Evolutionary conservation across 371 early-diverging fungal genomes (phyloP).

Genomic region (Mortierella sp.): DNA sequence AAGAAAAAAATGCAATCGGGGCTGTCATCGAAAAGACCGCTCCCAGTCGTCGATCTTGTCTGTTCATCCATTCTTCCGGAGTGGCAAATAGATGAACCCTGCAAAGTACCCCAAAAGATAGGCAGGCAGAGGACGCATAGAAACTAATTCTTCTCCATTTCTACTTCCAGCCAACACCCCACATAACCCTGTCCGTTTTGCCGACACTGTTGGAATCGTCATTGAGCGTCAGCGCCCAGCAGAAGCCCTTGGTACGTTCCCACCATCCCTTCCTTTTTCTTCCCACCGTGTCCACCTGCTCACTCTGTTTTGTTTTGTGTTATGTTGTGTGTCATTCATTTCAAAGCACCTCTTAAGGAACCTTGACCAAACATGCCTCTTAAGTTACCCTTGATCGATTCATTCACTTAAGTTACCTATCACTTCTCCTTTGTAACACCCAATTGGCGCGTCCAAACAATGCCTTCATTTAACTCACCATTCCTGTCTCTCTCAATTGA

Average conservation of each 20-base stretch:
- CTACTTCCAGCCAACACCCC: constrained; percentile 79
- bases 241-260: constrained; percentile 76
- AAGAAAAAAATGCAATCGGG: background rate
- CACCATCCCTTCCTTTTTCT: background rate
- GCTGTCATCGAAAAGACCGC: background rate
- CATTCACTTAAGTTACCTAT: background rate
- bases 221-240: constrained; percentile 89
- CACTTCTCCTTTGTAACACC: background rate
- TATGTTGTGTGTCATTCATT: constrained; percentile 4
- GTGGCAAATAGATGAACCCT: constrained; percentile 5
- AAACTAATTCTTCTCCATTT: background rate
- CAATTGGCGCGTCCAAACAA: background rate
- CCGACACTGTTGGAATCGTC: constrained; percentile 94
- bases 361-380: constrained; percentile 2
- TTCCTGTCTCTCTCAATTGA: background rate
- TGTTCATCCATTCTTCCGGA: constrained; percentile 4
- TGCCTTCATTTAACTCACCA: background rate
- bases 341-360: constrained; percentile 9
- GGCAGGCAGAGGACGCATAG: background rate
- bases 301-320: background rate
- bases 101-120: background rate
- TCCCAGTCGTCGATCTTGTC: background rate
- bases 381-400: background rate
- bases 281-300: constrained; percentile 6
- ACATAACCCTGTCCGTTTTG: constrained; percentile 95